phyloP scores from a whole-genome alignment of 1,139 yeast genomes.

The Protomyces lactucae-debilis region DNA sequence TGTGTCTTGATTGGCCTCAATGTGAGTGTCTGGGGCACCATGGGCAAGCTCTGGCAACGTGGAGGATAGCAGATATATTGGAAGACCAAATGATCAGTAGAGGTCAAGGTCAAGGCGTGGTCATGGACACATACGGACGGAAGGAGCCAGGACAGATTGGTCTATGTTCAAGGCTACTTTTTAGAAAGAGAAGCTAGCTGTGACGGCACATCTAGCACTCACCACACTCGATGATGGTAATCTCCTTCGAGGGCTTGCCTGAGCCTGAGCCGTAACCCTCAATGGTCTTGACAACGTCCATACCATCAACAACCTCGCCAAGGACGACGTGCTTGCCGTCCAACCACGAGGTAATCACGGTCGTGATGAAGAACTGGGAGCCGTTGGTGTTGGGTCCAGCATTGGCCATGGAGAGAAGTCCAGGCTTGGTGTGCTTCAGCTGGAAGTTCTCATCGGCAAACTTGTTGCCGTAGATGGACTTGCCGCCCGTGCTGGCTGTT shows the following conservation, averaged over 20 bases:
- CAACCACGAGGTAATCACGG: slow-evolving; percentile 93
- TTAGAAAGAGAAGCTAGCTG: neutral
- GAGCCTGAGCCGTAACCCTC: slow-evolving; percentile 78
- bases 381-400: slow-evolving; percentile 99
- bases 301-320: slow-evolving; percentile 92
- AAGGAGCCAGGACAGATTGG: neutral
- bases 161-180: neutral
- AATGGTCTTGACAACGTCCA: slow-evolving; percentile 84
- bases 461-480: slow-evolving; percentile 94
- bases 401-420: slow-evolving; percentile 97
- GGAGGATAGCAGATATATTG: neutral
- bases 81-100: no score
- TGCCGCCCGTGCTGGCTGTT: slow-evolving; percentile 92
- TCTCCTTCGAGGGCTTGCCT: slow-evolving; percentile 75
- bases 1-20: slow-evolving; percentile 11
- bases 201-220: neutral
- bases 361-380: slow-evolving; percentile 97
- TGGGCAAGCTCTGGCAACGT: slow-evolving; percentile 15
- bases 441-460: slow-evolving; percentile 93
- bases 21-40: slow-evolving; percentile 11
- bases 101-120: no score
- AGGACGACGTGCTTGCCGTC: slow-evolving; percentile 99
- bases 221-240: slow-evolving; percentile 81
- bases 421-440: slow-evolving; percentile 84
- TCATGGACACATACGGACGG: neutral